Base-by-base conservation (phyloP, 441 rosid species). In the Pelargonium cotyledonis region DNA sequence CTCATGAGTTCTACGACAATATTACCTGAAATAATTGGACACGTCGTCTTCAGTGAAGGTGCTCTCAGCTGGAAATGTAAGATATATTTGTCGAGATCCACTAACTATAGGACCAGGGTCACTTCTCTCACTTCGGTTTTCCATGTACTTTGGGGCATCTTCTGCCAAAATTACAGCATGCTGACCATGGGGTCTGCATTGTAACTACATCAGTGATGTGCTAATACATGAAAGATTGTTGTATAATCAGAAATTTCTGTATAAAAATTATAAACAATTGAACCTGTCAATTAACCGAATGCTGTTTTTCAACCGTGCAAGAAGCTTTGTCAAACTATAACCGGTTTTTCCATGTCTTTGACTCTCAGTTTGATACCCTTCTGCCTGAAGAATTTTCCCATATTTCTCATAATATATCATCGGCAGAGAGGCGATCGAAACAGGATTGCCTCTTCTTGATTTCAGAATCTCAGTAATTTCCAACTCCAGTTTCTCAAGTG, bases 271-370 rank as follows among this genome's bases (percentile, higher is more conserved):
- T 6, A 62, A 43, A 49, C 43, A 69, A 38, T 2, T 75, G 14
- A 38, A 90, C 97, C 96, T 90, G 81, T 91, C 96, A 44, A 95
- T 84, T 66, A 95, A 86, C 38, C 85, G 83, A 79, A 95, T 88
- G 62, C 85, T 85, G 71, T 84, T 84, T 76, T 81, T 86, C 86
- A 95, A 67, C 65, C 94, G 82, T 68, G 96, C 95, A 58, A 95
- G 91, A 69, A 95, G 97, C 81, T 88, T 91, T 8, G 97, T 95
- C 65, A 95, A 82, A 61, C 96, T 91, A 80, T 86, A 89, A 62
- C 99, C 99, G 19, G 97, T 85, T 77, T 90, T 89, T 12, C 99
- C 99, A 35, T 92, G 97, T 72, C 99, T 84, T 79, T 91, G 98
- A 85, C 98, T 92, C 81, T 91, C 99, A 0, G 96, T 87, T 51